Base-by-base conservation (phyloP, 805 yeast genomes). In the Saturnispora galanensis region DNA sequence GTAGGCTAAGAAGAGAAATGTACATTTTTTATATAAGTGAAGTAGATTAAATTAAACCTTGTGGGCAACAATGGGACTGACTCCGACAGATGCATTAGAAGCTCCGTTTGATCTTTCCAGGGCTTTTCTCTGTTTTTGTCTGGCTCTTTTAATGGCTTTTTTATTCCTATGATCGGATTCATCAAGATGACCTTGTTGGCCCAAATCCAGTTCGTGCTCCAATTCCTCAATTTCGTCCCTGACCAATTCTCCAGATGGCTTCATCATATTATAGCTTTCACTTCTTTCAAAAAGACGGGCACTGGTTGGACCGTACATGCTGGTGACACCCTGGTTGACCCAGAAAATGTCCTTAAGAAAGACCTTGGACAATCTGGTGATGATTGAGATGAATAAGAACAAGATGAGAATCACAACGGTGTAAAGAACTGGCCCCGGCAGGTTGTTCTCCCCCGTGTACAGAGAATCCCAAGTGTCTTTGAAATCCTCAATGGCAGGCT, bases 261-360 rank as follows among this genome's bases (percentile, higher is more conserved):
- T 58, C 37, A 57, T 38, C 28, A 26, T 47, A 49, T 11, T 54
- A 51, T 37, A 47, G 38, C 29, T 55, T 48, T 39, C 47, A 21
- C 36, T 41, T 32, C 32, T 42, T 35, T 40, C 41, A 41, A 40
- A 29, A 10, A 51, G 49, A 12, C 46, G 53, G 8, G 55, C 40
- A 5, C 21, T 36, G 11, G 42, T 32, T 21, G 45, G 35, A 17
- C 51, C 56, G 46, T 58, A 56, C 60, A 57, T 59, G 26, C 42
- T 41, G 9, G 46, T 44, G n/a, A 61, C 53, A 28, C 57, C 50
- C 35, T 53, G 47, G 35, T 51, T 53, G 42, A 59, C 35, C 34
- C 50, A 46, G 41, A 55, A 52, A 3, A 56, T 52, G 41, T 60
- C 64, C 31, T 47, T 51, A 12, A 52, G 49, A 29, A 58, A 50